Evolutionary conservation across 176 grass and related monocot species (phyloP), one percentile per base, ranked within the genome.

Genomic region (Musa troglodytarum): DNA sequence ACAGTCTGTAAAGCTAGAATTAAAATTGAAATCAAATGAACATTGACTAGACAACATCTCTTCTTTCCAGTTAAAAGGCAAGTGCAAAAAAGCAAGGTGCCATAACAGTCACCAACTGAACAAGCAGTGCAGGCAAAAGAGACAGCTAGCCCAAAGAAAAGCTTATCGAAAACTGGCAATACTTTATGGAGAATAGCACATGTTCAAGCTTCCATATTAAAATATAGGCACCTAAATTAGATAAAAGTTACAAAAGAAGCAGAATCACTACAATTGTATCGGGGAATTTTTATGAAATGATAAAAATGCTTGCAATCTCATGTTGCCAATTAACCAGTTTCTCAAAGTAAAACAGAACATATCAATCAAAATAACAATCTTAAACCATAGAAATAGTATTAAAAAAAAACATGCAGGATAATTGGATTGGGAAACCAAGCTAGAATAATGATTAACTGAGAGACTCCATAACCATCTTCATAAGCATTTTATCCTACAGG

Each of bases 401-500:
- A 16, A 61, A 20, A 79, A 23, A 85, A 80, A 43, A 59, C 19
- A 63, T 11, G 6, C 53, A 19, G 22, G 28, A 69, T 43, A 20
- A 28, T 69, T 43, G 22, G 20, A 49, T 16, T 67, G 16, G 2
- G 17, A 59, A 50, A 49, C 12, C n/a, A 70, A 14, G 14, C 16
- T 10, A 71, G 58, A 26, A 77, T 72, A 68, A 10, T 58, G 69
- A 49, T 83, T 79, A 88, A 88, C 80, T 88, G 87, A 63, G 75
- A 54, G 77, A n/a, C 69, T 79, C 85, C 87, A 75, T 89, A 95
- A 24, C 61, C 62, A 72, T 71, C 68, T 72, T 86, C 85, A 76
- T 90, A 95, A 77, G 81, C 53, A 86, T 75, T 83, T 78, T 87
- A 79, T 55, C 85, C 87, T 65, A 68, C 54, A 81, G 75, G 74